Conservation (phyloP, 345 rosid species). For the Lagerstroemia speciosa region DNA sequence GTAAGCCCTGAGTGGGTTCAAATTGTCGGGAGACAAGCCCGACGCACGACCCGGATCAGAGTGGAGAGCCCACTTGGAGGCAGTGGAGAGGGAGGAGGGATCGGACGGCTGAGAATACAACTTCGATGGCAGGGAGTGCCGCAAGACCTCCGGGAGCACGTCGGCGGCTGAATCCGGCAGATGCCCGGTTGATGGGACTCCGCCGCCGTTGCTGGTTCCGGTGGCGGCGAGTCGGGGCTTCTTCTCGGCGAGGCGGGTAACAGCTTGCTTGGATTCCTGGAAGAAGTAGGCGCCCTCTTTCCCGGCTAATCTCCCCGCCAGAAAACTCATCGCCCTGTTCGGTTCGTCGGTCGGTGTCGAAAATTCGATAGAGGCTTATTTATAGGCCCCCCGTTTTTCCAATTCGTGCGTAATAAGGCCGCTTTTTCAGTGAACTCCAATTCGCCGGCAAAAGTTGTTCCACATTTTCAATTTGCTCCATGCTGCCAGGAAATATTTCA, state of each 20-base stretch:
- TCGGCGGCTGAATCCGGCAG: slow-evolving; percentile 39
- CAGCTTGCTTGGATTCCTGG: slow-evolving; percentile 82
- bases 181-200: background rate
- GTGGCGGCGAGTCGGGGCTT: slow-evolving; percentile 32
- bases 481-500: no score
- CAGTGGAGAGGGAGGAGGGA: slow-evolving; percentile 54
- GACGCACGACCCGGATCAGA: slow-evolving; percentile 24
- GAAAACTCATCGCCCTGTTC: slow-evolving; percentile 55
- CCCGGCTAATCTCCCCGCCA: slow-evolving; percentile 74
- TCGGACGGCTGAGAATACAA: slow-evolving; percentile 37
- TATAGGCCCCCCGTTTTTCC: background rate
- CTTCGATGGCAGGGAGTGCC: slow-evolving; percentile 72
- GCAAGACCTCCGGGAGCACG: slow-evolving; percentile 78
- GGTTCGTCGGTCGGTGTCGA: background rate
- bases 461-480: no score
- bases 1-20: slow-evolving; percentile 83
- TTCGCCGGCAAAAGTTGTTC: no score
- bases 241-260: slow-evolving; percentile 70
- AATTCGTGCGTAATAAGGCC: no score
- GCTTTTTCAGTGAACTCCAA: no score
- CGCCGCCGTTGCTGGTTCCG: slow-evolving; percentile 8
- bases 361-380: background rate
- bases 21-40: slow-evolving; percentile 38
- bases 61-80: slow-evolving; percentile 66
- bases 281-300: slow-evolving; percentile 87